Base-by-base conservation (phyloP, 2,329 filamentous ascomycete species). In the Penicillium hesseltinei region DNA sequence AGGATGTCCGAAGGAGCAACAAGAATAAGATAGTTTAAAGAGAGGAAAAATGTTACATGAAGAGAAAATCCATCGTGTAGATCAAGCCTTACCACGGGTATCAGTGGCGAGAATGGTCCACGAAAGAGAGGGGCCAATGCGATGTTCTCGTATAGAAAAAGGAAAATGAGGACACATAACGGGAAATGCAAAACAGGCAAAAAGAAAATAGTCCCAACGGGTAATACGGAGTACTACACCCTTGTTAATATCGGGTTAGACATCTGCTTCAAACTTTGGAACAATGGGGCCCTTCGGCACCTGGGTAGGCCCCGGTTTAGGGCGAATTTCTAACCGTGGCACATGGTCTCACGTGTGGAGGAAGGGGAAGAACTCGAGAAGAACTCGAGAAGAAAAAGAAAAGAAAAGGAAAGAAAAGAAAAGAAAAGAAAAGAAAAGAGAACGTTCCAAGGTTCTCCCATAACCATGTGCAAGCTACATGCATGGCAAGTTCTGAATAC, bases 101-200 rank as follows among this genome's bases (percentile, higher is more conserved):
- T 51, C 21, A 51, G 62, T 62, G 62, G 63, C 62, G 48, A 62
- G 56, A 57, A 52, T 43, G 35, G 23, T 29, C 52, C 49, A 52
- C 50, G 51, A 43, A 49, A 27, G 49, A 23, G 43, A 58, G 58
- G 59, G 58, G 59, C 45, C 33, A 33, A 17, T 33, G 27, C 43
- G 49, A 49, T 23, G 21, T 27, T 35, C n/a, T 2, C 19, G 15
- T 29, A 31, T 31, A 9, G n/a, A 39, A 27, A 43, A 36, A 13
- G 23, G 4, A 38, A 27, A 38, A 15, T 17, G n/a, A n/a, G 40
- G 36, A 11, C 8, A n/a, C n/a, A 27, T 11, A 17, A 19, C n/a
- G 23, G 40, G 2, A 5, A 43, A 17, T 9, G 21, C 8, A 25
- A 42, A 25, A 25, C 23, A 23, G 42, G 4, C 23, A 27, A 29